phyloP scores from a whole-genome alignment of 1,284 basidiomycete species.

The Uromyces viciae-fabae region DNA sequence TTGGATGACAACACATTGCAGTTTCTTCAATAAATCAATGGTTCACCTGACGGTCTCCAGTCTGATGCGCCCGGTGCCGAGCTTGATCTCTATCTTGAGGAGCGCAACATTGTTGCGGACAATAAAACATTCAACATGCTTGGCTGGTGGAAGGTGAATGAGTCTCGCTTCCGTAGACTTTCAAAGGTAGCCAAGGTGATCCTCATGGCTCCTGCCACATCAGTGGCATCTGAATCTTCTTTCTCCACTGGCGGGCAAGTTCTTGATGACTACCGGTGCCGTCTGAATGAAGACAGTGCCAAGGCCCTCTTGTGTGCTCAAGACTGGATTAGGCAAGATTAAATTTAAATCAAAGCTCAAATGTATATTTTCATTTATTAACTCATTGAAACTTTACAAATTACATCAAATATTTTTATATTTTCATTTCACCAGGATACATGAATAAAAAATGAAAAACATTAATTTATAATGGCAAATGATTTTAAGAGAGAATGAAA shows the following conservation, averaged over 20 bases:
- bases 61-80: no score
- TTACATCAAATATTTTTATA: no score
- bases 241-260: background rate
- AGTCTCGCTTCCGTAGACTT: background rate
- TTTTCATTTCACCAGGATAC: no score
- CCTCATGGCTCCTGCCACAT: background rate
- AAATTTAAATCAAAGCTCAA: no score
- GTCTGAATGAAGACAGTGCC: background rate
- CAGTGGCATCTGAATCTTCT: background rate
- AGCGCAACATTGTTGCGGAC: background rate
- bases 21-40: no score
- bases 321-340: background rate
- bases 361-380: no score
- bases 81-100: background rate
- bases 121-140: background rate
- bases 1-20: no score
- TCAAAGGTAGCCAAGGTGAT: background rate
- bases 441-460: no score
- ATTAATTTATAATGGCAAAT: no score
- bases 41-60: no score
- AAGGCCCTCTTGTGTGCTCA: background rate
- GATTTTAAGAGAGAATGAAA: no score
- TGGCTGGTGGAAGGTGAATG: background rate
- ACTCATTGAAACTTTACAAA: no score
- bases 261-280: background rate